These are phyloP conservation scores for Xanthoceras sorbifolium DNA, from an alignment of 345 rosid genomes.

Conservation along the genomic window DNA sequence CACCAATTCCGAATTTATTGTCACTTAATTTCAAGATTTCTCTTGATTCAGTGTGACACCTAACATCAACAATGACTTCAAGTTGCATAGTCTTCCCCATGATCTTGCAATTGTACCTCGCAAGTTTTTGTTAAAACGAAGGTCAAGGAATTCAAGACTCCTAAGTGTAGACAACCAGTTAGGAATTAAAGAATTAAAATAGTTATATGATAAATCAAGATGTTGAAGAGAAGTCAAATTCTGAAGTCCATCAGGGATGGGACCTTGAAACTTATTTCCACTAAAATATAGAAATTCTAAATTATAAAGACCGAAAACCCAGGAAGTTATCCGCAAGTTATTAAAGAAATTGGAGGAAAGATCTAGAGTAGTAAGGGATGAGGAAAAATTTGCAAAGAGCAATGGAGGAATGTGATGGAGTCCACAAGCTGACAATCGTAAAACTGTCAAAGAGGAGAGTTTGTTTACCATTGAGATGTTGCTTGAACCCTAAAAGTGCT, in stretches of 20 bases:
- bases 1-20: not conserved
- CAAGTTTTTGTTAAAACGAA: not conserved
- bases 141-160: not conserved
- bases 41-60: not conserved
- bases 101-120: not conserved
- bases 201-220: not conserved
- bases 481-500: not conserved
- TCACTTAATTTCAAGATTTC: no score
- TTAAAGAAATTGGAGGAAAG: not conserved
- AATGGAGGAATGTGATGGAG: not conserved
- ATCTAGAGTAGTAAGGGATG: slow-evolving; percentile 14
- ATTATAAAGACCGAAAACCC: not conserved
- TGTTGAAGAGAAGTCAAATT: not conserved
- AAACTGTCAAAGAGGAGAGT: slow-evolving; percentile 16
- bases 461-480: not conserved
- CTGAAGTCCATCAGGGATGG: not conserved
- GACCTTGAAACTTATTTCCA: not conserved
- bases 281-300: not conserved
- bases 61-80: not conserved
- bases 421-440: not conserved
- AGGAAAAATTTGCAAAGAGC: slow-evolving; percentile 7
- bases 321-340: not conserved
- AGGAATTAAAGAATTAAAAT: not conserved
- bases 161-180: not conserved
- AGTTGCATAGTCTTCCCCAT: not conserved